phyloP scores from a whole-genome alignment of 495 filamentous ascomycete genomes.

The Xylaria bambusicola region DNA sequence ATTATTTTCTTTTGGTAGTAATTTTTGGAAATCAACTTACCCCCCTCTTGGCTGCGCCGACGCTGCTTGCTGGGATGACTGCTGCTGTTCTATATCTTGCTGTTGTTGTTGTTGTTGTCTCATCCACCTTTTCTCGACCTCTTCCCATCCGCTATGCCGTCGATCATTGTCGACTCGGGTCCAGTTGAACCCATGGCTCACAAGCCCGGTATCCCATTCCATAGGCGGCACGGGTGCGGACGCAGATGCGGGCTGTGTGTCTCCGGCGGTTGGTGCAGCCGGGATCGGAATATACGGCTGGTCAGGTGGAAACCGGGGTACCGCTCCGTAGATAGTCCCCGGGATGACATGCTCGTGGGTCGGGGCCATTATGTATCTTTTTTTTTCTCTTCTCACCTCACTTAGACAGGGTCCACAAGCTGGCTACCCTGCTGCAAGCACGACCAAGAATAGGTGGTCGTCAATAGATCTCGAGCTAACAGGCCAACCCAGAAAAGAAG shows the following conservation, averaged over 20 bases:
- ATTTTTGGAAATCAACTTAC: constrained; percentile 5
- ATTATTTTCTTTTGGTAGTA: no score
- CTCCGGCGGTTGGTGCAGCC: background rate
- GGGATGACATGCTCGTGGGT: constrained; percentile 4
- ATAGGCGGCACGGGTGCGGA: background rate
- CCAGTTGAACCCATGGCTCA: constrained; percentile 19
- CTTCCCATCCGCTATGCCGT: constrained; percentile 32
- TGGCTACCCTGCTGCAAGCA: no score
- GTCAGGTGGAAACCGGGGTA: background rate
- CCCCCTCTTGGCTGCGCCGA: background rate
- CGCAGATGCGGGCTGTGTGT: background rate
- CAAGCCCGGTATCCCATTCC: constrained; percentile 30
- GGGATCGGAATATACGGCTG: constrained; percentile 3
- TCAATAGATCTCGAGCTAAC: no score
- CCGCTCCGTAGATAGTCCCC: background rate
- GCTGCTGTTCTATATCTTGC: constrained; percentile 1
- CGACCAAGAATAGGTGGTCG: no score
- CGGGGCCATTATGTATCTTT: background rate
- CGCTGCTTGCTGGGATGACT: background rate
- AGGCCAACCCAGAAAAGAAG: no score
- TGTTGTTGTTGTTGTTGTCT: constrained; percentile 2
- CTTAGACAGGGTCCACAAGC: no score
- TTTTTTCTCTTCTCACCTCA: no score
- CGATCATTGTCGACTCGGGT: constrained; percentile 22
- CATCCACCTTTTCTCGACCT: constrained; percentile 29